Conservation (phyloP, 306 rosid genomes). For the Vigna mungo region DNA sequence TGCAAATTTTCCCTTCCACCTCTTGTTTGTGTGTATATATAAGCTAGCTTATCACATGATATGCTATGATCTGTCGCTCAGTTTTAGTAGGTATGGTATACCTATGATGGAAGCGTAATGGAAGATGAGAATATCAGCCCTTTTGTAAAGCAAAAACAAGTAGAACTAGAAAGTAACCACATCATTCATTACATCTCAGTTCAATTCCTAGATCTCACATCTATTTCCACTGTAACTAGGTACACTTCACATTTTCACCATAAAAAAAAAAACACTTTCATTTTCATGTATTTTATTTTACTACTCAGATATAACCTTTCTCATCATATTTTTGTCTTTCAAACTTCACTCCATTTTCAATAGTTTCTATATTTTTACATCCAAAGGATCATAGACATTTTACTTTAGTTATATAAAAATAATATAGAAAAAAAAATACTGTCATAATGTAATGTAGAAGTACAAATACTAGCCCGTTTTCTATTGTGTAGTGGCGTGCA, state of each 20-base stretch:
- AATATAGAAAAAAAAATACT: too few relatives aligned
- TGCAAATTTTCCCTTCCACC: conserved; percentile 32
- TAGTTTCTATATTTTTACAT: too few relatives aligned
- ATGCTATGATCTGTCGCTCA: conserved; percentile 38
- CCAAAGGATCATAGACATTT: too few relatives aligned
- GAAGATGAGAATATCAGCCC: conserved; percentile 30
- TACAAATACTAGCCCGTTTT: too few relatives aligned
- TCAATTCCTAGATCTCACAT: conserved; percentile 11
- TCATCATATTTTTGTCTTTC: too few relatives aligned
- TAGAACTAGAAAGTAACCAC: conserved; percentile 31
- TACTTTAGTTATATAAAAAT: too few relatives aligned
- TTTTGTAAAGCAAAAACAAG: conserved; percentile 38
- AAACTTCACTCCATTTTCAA: too few relatives aligned
- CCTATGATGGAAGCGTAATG: conserved; percentile 35
- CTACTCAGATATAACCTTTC: too few relatives aligned
- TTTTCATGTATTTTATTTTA: neutral
- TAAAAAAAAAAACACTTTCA: neutral
- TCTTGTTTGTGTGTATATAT: conserved; percentile 23
- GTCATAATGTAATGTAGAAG: too few relatives aligned
- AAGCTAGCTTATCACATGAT: conserved; percentile 15
- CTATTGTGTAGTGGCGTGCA: too few relatives aligned
- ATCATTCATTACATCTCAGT: conserved; percentile 1
- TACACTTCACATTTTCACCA: neutral
- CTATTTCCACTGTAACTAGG: conserved; percentile 1
- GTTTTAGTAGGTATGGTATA: conserved; percentile 38